Evolutionary conservation across 1,139 yeast genomes (phyloP), one percentile per base, ranked within the genome.

Genomic region (Zygosaccharomyces sapae): DNA sequence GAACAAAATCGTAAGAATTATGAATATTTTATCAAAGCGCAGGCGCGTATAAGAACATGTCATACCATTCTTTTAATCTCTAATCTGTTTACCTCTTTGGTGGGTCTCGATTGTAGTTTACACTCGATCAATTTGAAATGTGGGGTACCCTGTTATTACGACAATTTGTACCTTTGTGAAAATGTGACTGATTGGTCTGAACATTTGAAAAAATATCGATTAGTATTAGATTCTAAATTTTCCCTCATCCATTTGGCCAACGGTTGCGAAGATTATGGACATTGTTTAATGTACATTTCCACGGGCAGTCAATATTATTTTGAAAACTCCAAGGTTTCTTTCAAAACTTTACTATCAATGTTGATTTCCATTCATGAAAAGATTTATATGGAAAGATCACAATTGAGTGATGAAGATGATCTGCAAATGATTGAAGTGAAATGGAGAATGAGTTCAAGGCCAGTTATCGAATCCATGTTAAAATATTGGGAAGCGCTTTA

Each of bases 21-120:
- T 71, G 81, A 83, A 47, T 86, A 86, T 65, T 90, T 89, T 59
- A 74, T 88, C 33, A 71, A 77, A 61, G 86, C 89, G 0, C 97
- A 90, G 68, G 81, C 92, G 35, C 75, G 96, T 57, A 86, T 89
- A 46, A 76, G 97, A 59, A 87, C 96, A 0, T 77, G 90, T 59
- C 94, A 86, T 58, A 83, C 84, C 3, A 80, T 89, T 44, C 81
- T 87, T 57, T 74, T 85, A 59, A 73, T 89, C 16, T 83, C 88
- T 46, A 82, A 84, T 31, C 69, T 86, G 53, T 76, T 87, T 61
- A 79, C 89, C 0, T 76, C 86, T 2, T 72, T 84, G 51, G 77
- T 81, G 53, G 90, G 84, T n/a, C 69, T 79, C 10, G 77, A 78
- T 8, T 76, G 82, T 58, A 68, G 79, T 54, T 62, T 80, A 54